These are phyloP conservation scores for Plasmodium gallinaceum DNA, from an alignment of 169 alveolate genomes.

Conservation along the genomic window DNA sequence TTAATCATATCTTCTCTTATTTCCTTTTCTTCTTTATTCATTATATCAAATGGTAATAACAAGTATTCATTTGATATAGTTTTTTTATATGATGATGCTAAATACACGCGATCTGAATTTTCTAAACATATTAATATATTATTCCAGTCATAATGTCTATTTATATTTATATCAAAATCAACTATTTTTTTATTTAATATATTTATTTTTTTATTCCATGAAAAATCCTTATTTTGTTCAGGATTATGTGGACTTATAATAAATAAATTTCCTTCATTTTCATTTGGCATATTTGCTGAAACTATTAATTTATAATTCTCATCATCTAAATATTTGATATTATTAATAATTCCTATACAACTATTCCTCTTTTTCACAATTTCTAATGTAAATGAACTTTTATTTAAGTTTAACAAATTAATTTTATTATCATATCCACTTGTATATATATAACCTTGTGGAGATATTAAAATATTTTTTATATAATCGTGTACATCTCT, in stretches of 20 bases:
- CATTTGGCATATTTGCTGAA: conserved; percentile 45
- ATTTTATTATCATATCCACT: conserved; percentile 69
- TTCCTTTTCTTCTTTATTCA: conserved; percentile 5
- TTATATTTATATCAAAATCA: conserved; percentile 63
- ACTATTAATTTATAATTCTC: conserved; percentile 51
- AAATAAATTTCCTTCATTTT: conserved; percentile 55
- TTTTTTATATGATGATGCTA: conserved; percentile 65
- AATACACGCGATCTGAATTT: conserved; percentile 36
- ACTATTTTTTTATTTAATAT: conserved; percentile 34
- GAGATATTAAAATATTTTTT: conserved; percentile 55
- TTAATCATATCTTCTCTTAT: neutral
- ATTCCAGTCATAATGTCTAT: conserved; percentile 77
- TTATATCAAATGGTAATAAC: conserved; percentile 10
- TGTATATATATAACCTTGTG: conserved; percentile 64
- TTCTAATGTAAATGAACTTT: conserved; percentile 41
- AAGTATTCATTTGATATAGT: conserved; percentile 32
- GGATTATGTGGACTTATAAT: conserved; percentile 65
- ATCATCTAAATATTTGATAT: conserved; percentile 53
- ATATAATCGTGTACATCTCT: conserved; percentile 52
- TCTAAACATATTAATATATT: conserved; percentile 53
- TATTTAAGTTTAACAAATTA: conserved; percentile 44
- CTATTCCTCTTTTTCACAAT: conserved; percentile 60
- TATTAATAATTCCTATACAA: conserved; percentile 54
- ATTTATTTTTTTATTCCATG: conserved; percentile 53
- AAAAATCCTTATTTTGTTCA: conserved; percentile 70